Percentiles rank a stretch among this genome's conserved stretches.
phyloP scores from a whole-genome alignment of 805 yeast species.

The Hanseniaspora pseudoguilliermondii region DNA sequence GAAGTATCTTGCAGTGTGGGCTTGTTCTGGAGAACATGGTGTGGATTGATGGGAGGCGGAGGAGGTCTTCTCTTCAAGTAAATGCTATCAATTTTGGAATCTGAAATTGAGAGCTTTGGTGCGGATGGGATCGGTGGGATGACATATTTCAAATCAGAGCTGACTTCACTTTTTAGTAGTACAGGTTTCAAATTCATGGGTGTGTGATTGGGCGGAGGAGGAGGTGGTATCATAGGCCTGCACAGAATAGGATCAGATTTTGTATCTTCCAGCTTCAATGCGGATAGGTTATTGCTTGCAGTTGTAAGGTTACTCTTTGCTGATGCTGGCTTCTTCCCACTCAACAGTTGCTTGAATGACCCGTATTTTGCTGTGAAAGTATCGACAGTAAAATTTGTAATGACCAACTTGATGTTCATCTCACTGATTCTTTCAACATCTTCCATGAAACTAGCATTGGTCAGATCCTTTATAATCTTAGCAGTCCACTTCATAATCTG shows the following conservation, averaged over 20 bases:
- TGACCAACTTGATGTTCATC: slow-evolving; percentile 4
- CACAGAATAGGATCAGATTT: neutral
- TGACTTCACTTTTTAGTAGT: neutral
- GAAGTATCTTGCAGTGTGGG: neutral
- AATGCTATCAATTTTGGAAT: neutral
- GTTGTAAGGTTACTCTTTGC: slow-evolving; percentile 1
- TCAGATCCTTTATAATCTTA: neutral
- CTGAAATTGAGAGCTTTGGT: neutral
- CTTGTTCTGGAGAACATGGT: neutral
- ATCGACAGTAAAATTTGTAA: slow-evolving; percentile 1
- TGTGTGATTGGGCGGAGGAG: slow-evolving; percentile 2
- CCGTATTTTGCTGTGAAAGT: slow-evolving; percentile 3
- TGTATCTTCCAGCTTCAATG: neutral
- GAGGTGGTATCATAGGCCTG: slow-evolving; percentile 2
- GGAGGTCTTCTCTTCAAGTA: neutral
- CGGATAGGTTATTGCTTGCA: slow-evolving; percentile 3
- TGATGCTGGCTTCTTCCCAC: neutral
- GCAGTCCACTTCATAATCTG: slow-evolving; percentile 1
- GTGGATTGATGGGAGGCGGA: neutral
- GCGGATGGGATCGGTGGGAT: slow-evolving; percentile 12
- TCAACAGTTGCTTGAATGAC: neutral
- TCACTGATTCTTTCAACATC: neutral
- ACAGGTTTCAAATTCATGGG: slow-evolving; percentile 5
- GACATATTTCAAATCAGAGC: slow-evolving; percentile 5
- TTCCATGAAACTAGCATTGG: neutral